Evolutionary conservation across 176 grass and related monocot species (phyloP).

Genomic region (Musa beccarii): DNA sequence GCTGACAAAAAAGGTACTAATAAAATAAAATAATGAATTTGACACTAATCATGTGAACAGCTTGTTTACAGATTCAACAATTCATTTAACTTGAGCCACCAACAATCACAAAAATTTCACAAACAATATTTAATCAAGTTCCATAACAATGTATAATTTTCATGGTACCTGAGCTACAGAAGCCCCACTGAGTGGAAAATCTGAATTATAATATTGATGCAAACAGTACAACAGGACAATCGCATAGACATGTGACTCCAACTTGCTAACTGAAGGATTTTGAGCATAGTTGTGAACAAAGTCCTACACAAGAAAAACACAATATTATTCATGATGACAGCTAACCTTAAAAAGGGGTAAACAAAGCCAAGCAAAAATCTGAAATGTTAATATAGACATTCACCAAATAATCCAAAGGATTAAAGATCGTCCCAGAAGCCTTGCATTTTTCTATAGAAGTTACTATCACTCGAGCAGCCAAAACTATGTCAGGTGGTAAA

Average conservation of each 20-base stretch:
- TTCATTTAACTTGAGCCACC: neutral
- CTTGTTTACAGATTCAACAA: neutral
- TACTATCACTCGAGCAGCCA: slow-evolving; percentile 68
- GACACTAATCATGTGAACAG: neutral
- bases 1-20: neutral
- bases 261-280: slow-evolving; percentile 43
- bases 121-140: neutral
- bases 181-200: slow-evolving; percentile 30
- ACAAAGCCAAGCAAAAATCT: slow-evolving; percentile 15
- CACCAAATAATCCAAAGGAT: slow-evolving; percentile 50
- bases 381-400: slow-evolving; percentile 4
- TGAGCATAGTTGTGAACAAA: slow-evolving; percentile 73
- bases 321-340: neutral
- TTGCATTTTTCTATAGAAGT: slow-evolving; percentile 42
- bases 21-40: neutral
- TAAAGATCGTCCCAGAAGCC: slow-evolving; percentile 29
- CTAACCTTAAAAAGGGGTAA: neutral
- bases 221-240: slow-evolving; percentile 63
- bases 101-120: too few species aligned
- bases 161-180: slow-evolving; percentile 53
- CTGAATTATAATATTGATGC: slow-evolving; percentile 43
- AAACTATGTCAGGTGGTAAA: slow-evolving; percentile 82
- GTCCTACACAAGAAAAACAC: slow-evolving; percentile 43
- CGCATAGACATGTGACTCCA: slow-evolving; percentile 71
- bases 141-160: neutral